A percentile compares a stretch with the other conserved stretches of the same genome.
Evolutionary conservation across 805 yeast genomes (phyloP).

Genomic region (Metschnikowia aberdeeniae): DNA sequence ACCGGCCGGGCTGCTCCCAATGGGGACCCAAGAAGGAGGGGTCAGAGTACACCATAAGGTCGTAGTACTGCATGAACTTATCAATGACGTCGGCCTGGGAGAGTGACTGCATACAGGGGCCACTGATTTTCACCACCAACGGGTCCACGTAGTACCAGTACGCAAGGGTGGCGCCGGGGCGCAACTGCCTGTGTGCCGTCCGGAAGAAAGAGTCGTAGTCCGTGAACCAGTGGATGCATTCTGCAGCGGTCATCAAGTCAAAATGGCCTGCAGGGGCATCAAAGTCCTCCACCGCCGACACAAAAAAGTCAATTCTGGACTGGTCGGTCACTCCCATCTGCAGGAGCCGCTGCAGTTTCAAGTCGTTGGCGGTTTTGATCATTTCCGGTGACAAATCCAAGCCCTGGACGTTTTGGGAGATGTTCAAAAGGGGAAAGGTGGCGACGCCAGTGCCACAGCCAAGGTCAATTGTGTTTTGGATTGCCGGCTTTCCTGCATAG

Average conservation of each 20-base stretch:
- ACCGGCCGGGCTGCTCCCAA: constrained; percentile 87
- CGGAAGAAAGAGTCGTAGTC: constrained; percentile 14
- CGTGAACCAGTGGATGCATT: constrained; percentile 21
- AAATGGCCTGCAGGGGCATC: constrained; percentile 16
- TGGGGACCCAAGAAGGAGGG: constrained; percentile 53
- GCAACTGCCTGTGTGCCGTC: constrained; percentile 11
- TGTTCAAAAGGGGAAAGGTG: constrained; percentile 39
- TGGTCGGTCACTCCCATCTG: constrained; percentile 24
- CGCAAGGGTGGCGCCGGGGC: constrained; percentile 18
- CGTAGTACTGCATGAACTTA: constrained; percentile 27
- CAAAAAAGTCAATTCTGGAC: constrained; percentile 26
- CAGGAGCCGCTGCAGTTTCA: constrained; percentile 21
- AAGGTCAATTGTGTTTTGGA: constrained; percentile 31
- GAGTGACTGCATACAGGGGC: constrained; percentile 15
- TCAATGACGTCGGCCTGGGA: constrained; percentile 15
- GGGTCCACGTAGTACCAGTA: constrained; percentile 27
- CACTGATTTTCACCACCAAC: constrained; percentile 25
- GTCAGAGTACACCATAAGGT: constrained; percentile 39
- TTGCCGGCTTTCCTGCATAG: constrained; percentile 21
- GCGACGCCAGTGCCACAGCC: constrained; percentile 59
- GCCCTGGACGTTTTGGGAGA: constrained; percentile 39
- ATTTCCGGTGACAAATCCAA: constrained; percentile 46
- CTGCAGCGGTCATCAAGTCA: constrained; percentile 19
- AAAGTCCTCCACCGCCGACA: constrained; percentile 33
- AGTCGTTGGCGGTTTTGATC: constrained; percentile 41